Conservation (phyloP, 306 rosid genomes). For the Trifolium fragiferum region DNA sequence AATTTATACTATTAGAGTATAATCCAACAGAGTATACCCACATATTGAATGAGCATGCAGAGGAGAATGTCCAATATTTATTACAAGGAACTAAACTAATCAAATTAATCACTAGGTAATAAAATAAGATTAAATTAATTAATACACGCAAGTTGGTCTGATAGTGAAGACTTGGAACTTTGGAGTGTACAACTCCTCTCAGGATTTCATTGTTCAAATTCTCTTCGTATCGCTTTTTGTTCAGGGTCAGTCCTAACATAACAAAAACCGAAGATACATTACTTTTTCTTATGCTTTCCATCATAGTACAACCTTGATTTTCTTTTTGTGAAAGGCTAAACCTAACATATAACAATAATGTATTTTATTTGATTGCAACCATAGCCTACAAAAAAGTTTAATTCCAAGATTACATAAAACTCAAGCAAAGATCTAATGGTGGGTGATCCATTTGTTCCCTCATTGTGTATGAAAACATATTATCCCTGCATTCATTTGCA, state of each 20-base stretch:
- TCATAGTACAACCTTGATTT: not conserved
- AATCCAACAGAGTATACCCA: constrained; percentile 60
- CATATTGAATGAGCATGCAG: constrained; percentile 55
- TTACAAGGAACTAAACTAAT: constrained; percentile 13
- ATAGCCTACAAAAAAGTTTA: not conserved
- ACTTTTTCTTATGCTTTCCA: too few species aligned
- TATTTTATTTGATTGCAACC: not conserved
- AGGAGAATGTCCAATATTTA: constrained; percentile 72
- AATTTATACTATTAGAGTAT: constrained; percentile 8
- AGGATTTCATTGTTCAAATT: too few species aligned
- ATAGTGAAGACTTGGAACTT: too few species aligned
- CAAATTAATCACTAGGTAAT: constrained; percentile 1
- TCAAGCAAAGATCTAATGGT: constrained; percentile 88
- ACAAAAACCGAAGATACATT: not conserved
- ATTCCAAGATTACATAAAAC: constrained; percentile 56
- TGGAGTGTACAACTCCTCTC: too few species aligned
- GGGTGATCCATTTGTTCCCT: constrained; percentile 76
- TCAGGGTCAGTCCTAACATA: too few species aligned
- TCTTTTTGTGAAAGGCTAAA: constrained; percentile 15
- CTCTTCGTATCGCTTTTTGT: too few species aligned
- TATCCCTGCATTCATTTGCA: constrained; percentile 58
- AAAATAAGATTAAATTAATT: not conserved
- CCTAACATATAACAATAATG: constrained; percentile 15
- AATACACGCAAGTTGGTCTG: too few species aligned
- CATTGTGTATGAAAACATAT: constrained; percentile 49